phyloP scores from a whole-genome alignment of 176 grass and related monocot species.

The Chloris gayana region DNA sequence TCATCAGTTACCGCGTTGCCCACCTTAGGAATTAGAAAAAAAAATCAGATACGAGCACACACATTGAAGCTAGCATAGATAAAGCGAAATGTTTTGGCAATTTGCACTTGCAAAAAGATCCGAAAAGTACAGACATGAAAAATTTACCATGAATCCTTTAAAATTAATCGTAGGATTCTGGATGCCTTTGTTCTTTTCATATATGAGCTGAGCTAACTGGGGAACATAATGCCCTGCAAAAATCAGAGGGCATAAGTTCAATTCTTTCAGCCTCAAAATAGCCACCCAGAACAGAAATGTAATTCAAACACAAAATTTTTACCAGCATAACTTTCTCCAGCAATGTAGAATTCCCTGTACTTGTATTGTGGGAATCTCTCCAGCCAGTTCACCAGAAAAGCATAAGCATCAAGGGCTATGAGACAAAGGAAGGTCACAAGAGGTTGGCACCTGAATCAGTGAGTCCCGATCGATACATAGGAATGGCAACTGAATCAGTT shows the following conservation, averaged over 20 bases:
- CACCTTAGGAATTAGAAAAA: slow-evolving; percentile 51
- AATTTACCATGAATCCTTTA: slow-evolving; percentile 89
- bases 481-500: slow-evolving; percentile 23
- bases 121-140: slow-evolving; percentile 1
- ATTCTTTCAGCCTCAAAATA: slow-evolving; percentile 10
- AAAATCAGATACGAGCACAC: slow-evolving; percentile 26
- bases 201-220: slow-evolving; percentile 75
- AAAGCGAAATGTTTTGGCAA: neutral
- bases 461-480: neutral
- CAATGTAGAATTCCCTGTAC: slow-evolving; percentile 90
- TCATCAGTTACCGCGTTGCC: slow-evolving; percentile 95
- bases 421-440: slow-evolving; percentile 38
- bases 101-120: no score
- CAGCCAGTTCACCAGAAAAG: slow-evolving; percentile 89
- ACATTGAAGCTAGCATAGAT: slow-evolving; percentile 2
- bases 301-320: neutral
- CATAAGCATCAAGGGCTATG: slow-evolving; percentile 73
- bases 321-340: slow-evolving; percentile 98
- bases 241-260: slow-evolving; percentile 10
- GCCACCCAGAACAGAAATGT: neutral
- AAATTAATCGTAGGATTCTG: slow-evolving; percentile 73
- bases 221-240: slow-evolving; percentile 95
- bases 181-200: slow-evolving; percentile 61
- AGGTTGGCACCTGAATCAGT: slow-evolving; percentile 12
- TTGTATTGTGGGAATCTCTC: slow-evolving; percentile 92